These are phyloP conservation scores for Chrysanthemum lavandulifolium DNA, from an alignment of 129 eudicot species.

Conservation along the genomic window DNA sequence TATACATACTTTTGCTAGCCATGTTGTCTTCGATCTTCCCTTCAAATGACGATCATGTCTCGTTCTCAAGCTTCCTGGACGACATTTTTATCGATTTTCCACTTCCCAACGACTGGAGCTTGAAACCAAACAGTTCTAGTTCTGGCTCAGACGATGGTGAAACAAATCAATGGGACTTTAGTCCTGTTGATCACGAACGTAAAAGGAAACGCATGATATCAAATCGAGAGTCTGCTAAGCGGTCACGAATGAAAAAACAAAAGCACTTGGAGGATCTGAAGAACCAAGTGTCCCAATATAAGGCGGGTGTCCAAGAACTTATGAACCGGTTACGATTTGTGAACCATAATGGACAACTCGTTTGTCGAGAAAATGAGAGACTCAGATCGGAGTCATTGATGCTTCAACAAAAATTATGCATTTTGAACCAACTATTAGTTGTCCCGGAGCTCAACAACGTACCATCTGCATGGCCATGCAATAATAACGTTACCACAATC, in stretches of 20 bases:
- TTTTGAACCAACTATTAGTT: conserved; percentile 46
- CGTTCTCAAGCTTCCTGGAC: conserved; percentile 27
- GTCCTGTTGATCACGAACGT: conserved; percentile 36
- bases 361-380: conserved; percentile 52
- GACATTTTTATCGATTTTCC: conserved; percentile 28
- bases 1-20: conserved; percentile 9
- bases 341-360: conserved; percentile 36
- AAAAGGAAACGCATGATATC: conserved; percentile 69
- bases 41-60: not conserved
- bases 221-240: conserved; percentile 79
- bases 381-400: conserved; percentile 47
- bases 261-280: conserved; percentile 70
- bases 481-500: conserved; percentile 24
- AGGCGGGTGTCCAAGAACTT: conserved; percentile 48
- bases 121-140: conserved; percentile 12
- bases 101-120: conserved; percentile 21
- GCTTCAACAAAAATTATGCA: conserved; percentile 46
- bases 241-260: conserved; percentile 78
- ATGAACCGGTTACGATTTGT: conserved; percentile 57
- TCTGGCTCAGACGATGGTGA: conserved; percentile 24
- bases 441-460: conserved; percentile 43
- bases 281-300: conserved; percentile 40
- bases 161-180: conserved; percentile 1
- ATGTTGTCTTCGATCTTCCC: conserved; percentile 22
- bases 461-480: conserved; percentile 62